These are phyloP conservation scores for Aspergillus puulaauensis DNA, from an alignment of 2,329 filamentous ascomycete species.

Conservation along the genomic window DNA sequence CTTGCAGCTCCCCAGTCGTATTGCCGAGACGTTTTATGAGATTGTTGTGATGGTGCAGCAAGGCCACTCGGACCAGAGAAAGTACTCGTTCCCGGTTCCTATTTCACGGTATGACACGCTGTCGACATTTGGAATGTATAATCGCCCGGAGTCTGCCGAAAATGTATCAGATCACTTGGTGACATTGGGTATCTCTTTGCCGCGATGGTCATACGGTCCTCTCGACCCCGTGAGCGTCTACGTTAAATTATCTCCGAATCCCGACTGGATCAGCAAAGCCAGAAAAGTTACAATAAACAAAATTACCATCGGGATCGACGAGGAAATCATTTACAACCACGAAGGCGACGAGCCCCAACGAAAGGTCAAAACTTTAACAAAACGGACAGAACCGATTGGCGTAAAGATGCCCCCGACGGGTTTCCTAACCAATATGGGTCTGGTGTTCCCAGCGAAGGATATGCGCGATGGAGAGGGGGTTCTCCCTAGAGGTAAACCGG, in stretches of 20 bases:
- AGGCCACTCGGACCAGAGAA: slow-evolving; percentile 80
- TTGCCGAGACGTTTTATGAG: slow-evolving; percentile 97
- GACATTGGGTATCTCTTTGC: slow-evolving; percentile 85
- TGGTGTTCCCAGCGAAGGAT: slow-evolving; percentile 89
- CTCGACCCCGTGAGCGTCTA: slow-evolving; percentile 94
- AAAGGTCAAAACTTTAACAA: slow-evolving; percentile 83
- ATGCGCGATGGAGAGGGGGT: slow-evolving; percentile 83
- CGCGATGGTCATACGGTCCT: slow-evolving; percentile 94
- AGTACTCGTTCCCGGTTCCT: slow-evolving; percentile 87
- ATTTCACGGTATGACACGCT: slow-evolving; percentile 93
- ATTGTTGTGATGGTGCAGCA: slow-evolving; percentile 95
- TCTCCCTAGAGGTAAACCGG: slow-evolving; percentile 77
- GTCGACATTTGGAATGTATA: slow-evolving; percentile 99
- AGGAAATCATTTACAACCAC: slow-evolving; percentile 98
- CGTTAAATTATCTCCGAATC: slow-evolving; percentile 89
- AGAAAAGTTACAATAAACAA: slow-evolving; percentile 90
- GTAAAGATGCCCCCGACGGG: slow-evolving; percentile 86
- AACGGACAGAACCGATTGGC: slow-evolving; percentile 77
- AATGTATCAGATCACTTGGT: slow-evolving; percentile 86
- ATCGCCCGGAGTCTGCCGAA: slow-evolving; percentile 85
- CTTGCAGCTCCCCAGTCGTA: slow-evolving; percentile 83
- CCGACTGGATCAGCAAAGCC: slow-evolving; percentile 86
- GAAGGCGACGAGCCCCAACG: slow-evolving; percentile 93
- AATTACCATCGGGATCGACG: slow-evolving; percentile 90
- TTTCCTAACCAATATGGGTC: slow-evolving; percentile 86